Percentiles rank a stretch among this genome's conserved stretches.
Evolutionary conservation across 2,329 filamentous ascomycete genomes (phyloP).

Genomic region (Aspergillus arachidicola): DNA sequence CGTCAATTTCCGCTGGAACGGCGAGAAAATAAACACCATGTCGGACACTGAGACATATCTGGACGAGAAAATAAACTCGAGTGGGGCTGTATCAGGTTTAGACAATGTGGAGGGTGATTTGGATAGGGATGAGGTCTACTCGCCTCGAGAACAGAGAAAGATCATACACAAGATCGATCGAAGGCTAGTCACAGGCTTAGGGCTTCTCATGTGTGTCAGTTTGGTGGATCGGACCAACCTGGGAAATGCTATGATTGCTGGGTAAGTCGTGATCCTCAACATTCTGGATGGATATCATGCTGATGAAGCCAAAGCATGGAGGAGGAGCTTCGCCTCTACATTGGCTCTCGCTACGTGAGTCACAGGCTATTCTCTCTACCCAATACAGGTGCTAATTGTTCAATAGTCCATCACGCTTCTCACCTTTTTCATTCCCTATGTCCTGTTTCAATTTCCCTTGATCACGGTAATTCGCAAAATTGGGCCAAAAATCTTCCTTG

Average conservation of each 20-base stretch:
- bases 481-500: conserved; percentile 7
- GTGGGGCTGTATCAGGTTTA: neutral
- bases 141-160: conserved; percentile 16
- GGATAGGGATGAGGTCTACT: neutral
- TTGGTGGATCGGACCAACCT: conserved; percentile 24
- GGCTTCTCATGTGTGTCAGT: conserved; percentile 20
- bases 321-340: conserved; percentile 9
- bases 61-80: neutral
- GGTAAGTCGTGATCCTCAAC: neutral
- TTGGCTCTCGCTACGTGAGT: conserved; percentile 19
- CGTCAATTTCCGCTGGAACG: neutral
- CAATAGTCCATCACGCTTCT: conserved; percentile 20
- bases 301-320: conserved; percentile 11
- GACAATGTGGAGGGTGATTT: neutral
- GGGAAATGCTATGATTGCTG: conserved; percentile 19
- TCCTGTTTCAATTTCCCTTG: conserved; percentile 8
- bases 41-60: neutral
- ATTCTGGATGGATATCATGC: neutral
- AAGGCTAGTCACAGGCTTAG: conserved; percentile 22
- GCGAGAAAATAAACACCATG: neutral
- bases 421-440: conserved; percentile 18
- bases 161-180: conserved; percentile 22
- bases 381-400: neutral
- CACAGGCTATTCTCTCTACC: neutral
- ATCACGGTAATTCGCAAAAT: conserved; percentile 10